Evolutionary conservation across 805 yeast species (phyloP).

Genomic region (Zygosaccharomyces rouxii): DNA sequence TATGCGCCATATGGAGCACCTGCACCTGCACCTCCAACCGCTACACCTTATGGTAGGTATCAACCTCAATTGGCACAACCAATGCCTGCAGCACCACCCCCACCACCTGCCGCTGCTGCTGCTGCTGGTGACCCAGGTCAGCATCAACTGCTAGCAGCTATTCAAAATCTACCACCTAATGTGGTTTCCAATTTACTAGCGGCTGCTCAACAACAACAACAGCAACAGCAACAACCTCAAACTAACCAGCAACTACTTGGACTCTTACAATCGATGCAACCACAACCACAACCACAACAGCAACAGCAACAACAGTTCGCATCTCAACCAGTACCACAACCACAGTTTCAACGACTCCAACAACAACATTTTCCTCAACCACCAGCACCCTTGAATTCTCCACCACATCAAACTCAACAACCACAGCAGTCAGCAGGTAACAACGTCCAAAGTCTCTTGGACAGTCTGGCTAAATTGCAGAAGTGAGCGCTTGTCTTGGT

Average conservation of each 20-base stretch:
- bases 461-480: slow-evolving; percentile 38
- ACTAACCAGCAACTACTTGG: slow-evolving; percentile 29
- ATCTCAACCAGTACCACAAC: slow-evolving; percentile 16
- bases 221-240: slow-evolving; percentile 29
- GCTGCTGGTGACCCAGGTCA: slow-evolving; percentile 29
- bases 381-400: slow-evolving; percentile 15
- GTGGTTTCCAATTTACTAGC: slow-evolving; percentile 32
- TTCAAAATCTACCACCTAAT: slow-evolving; percentile 36
- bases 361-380: slow-evolving; percentile 13
- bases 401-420: slow-evolving; percentile 19
- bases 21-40: slow-evolving; percentile 16
- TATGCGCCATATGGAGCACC: slow-evolving; percentile 17
- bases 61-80: slow-evolving; percentile 16
- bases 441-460: slow-evolving; percentile 38
- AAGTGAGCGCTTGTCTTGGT: slow-evolving; percentile 21
- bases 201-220: slow-evolving; percentile 35
- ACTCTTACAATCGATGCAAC: slow-evolving; percentile 35
- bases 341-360: slow-evolving; percentile 13
- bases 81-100: slow-evolving; percentile 18
- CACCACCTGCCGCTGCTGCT: slow-evolving; percentile 24
- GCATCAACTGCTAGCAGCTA: slow-evolving; percentile 31
- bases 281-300: slow-evolving; percentile 24
- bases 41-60: slow-evolving; percentile 26
- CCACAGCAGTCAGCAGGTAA: slow-evolving; percentile 27
- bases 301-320: slow-evolving; percentile 20